A percentile compares a stretch with the other conserved stretches of the same genome.
Evolutionary conservation across 2,329 filamentous ascomycete genomes (phyloP).

Genomic region (Stylonectria norvegica): DNA sequence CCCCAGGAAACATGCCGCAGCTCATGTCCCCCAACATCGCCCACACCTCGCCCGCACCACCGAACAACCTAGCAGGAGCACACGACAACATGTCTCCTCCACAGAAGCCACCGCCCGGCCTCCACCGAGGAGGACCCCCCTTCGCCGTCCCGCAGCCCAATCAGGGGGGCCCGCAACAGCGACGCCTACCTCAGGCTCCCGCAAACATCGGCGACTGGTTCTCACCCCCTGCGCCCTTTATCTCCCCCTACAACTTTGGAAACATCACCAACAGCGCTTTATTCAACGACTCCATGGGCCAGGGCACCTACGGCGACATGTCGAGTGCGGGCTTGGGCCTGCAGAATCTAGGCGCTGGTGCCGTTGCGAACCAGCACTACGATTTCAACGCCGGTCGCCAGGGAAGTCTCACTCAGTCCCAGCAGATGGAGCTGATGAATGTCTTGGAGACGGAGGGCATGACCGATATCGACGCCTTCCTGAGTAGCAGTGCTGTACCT

Average conservation of each 20-base stretch:
- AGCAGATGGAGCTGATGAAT: slow-evolving; percentile 80
- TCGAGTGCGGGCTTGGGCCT: slow-evolving; percentile 32
- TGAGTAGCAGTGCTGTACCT: slow-evolving; percentile 40
- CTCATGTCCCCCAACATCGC: slow-evolving; percentile 29
- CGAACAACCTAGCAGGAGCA: slow-evolving; percentile 14
- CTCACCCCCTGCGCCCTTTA: slow-evolving; percentile 49
- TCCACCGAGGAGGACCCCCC: slow-evolving; percentile 28
- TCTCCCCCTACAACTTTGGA: slow-evolving; percentile 50
- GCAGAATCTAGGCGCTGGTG: slow-evolving; percentile 28
- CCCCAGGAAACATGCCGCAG: slow-evolving; percentile 32
- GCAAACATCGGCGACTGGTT: slow-evolving; percentile 51
- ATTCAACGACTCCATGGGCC: slow-evolving; percentile 39
- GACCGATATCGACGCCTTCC: slow-evolving; percentile 58
- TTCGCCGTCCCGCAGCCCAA: slow-evolving; percentile 41
- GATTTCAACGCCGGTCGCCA: slow-evolving; percentile 48
- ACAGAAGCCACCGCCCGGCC: slow-evolving; percentile 23
- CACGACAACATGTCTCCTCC: slow-evolving; percentile 34
- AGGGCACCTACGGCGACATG: slow-evolving; percentile 29
- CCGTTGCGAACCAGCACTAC: slow-evolving; percentile 25
- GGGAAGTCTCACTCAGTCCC: slow-evolving; percentile 72
- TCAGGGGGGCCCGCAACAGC: slow-evolving; percentile 39
- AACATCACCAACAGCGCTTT: slow-evolving; percentile 39
- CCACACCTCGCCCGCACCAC: slow-evolving; percentile 26
- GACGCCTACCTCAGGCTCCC: slow-evolving; percentile 38
- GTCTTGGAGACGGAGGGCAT: slow-evolving; percentile 69